phyloP scores from a whole-genome alignment of 768 basidiomycete genomes.

The Mycena chlorophos region DNA sequence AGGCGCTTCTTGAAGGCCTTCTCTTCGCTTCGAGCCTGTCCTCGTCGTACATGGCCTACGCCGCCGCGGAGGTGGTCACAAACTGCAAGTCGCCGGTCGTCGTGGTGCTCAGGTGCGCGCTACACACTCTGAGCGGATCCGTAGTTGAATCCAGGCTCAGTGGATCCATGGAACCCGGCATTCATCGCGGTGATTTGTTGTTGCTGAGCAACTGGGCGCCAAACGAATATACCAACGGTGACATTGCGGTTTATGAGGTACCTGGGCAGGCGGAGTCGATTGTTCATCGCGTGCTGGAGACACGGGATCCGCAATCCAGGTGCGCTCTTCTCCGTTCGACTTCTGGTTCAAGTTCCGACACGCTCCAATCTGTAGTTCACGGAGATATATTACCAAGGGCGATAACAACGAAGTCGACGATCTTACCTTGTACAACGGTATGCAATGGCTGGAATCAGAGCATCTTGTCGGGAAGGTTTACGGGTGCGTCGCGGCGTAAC shows the following conservation, averaged over 20 bases:
- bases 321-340: background rate
- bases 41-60: constrained; percentile 45
- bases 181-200: constrained; percentile 51
- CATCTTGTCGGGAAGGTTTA: constrained; percentile 50
- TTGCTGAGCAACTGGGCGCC: constrained; percentile 46
- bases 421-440: constrained; percentile 43
- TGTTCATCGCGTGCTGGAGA: constrained; percentile 54
- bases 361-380: constrained; percentile 19
- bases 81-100: constrained; percentile 55
- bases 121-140: background rate
- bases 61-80: constrained; percentile 44
- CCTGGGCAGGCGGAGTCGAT: constrained; percentile 50
- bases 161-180: constrained; percentile 49
- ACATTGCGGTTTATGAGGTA: constrained; percentile 56
- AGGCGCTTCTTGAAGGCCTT: constrained; percentile 17
- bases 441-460: constrained; percentile 43
- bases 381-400: constrained; percentile 51
- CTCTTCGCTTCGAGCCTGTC: background rate
- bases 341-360: background rate
- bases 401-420: constrained; percentile 55
- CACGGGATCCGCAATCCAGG: constrained; percentile 30
- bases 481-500: too few species aligned
- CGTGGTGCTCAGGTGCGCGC: constrained; percentile 53
- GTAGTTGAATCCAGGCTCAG: constrained; percentile 18
- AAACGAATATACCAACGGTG: constrained; percentile 42